Conservation (phyloP, 2,329 filamentous ascomycete species). For the Pyrenochaeta sp. region DNA sequence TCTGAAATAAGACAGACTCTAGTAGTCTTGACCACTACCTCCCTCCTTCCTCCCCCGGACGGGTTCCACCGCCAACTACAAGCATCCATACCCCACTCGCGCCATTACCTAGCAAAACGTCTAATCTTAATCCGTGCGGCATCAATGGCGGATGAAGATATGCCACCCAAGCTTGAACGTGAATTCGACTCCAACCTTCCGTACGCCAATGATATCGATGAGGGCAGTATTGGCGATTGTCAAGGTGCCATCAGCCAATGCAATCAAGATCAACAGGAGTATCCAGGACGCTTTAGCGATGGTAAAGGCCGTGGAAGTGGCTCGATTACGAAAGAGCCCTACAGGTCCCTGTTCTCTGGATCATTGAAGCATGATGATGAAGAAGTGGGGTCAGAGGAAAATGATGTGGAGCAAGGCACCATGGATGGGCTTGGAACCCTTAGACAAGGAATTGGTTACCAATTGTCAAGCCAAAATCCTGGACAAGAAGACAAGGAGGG, state of each 20-base stretch:
- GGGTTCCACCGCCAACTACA: too few relatives aligned
- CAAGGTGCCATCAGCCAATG: not conserved
- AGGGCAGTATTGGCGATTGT: not conserved
- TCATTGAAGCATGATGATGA: not conserved
- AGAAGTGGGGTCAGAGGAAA: not conserved
- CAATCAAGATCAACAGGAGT: slow-evolving; percentile 4
- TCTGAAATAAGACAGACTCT: too few relatives aligned
- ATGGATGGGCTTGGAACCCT: not conserved
- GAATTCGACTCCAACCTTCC: slow-evolving; percentile 23
- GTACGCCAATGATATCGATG: slow-evolving; percentile 8
- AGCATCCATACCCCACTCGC: too few relatives aligned
- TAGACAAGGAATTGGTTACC: slow-evolving; percentile 8
- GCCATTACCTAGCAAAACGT: too few relatives aligned
- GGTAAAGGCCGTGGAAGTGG: slow-evolving; percentile 6
- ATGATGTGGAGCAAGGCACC: not conserved
- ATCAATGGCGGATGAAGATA: not conserved
- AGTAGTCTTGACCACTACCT: too few relatives aligned
- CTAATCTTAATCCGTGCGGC: not conserved
- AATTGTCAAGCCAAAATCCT: slow-evolving; percentile 22
- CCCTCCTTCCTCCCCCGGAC: too few relatives aligned
- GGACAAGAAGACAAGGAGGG: slow-evolving; percentile 9
- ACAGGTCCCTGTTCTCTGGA: slow-evolving; percentile 26
- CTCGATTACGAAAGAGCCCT: slow-evolving; percentile 16
- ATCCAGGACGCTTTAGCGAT: slow-evolving; percentile 10
- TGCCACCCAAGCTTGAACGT: not conserved